Percentiles rank a stretch among this genome's conserved stretches.
Evolutionary conservation across 1,284 basidiomycete genomes (phyloP).

Genomic region (Apiotrichum montevideense): DNA sequence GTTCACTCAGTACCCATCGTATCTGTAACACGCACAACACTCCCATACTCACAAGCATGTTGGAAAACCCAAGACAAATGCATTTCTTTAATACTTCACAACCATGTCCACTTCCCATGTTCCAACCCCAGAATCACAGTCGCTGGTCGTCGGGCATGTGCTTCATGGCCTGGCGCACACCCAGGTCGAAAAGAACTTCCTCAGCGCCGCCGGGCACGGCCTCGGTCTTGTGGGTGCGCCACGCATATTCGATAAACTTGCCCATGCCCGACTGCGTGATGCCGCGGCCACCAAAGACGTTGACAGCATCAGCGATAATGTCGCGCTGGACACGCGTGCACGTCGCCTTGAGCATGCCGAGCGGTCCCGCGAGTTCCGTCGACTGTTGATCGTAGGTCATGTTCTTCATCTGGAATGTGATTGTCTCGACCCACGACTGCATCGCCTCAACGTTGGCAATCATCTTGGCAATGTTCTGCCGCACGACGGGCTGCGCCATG

Average conservation of each 20-base stretch:
- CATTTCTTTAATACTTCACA: too few relatives aligned
- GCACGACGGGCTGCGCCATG: slow-evolving; percentile 72
- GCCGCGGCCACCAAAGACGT: background rate
- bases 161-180: background rate
- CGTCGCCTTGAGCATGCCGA: slow-evolving; percentile 57
- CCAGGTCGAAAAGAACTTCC: background rate
- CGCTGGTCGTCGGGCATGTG: background rate
- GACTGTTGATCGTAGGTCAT: slow-evolving; percentile 69
- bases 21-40: too few relatives aligned
- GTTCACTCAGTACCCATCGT: too few relatives aligned
- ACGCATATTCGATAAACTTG: background rate
- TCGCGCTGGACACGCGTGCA: slow-evolving; percentile 21
- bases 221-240: background rate
- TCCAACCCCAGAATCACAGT: background rate
- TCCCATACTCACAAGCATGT: too few relatives aligned
- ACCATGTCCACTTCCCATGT: too few relatives aligned
- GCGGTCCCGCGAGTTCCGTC: slow-evolving; percentile 44
- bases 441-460: slow-evolving; percentile 74
- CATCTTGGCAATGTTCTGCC: slow-evolving; percentile 66
- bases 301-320: background rate
- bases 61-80: too few relatives aligned
- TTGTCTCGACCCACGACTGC: slow-evolving; percentile 81
- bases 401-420: slow-evolving; percentile 87
- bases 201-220: background rate
- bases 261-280: background rate